phyloP scores from a whole-genome alignment of 768 basidiomycete species.

The Pleurotus giganteus region DNA sequence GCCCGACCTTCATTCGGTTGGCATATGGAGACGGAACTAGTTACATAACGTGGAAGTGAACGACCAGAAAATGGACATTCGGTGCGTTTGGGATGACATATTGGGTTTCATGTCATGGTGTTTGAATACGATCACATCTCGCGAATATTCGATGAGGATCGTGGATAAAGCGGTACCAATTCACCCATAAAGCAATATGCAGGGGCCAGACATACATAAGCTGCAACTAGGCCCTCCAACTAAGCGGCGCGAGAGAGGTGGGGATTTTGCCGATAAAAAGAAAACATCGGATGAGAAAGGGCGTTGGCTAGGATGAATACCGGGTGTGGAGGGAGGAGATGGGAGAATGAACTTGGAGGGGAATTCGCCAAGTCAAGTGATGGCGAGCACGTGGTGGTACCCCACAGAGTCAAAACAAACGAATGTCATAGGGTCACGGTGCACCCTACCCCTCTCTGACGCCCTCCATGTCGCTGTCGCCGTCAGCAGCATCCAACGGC shows the following conservation, averaged over 20 bases:
- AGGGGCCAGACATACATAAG: not conserved
- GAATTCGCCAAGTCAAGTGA: slow-evolving; percentile 12
- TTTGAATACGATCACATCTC: no score
- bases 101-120: no score
- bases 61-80: slow-evolving; percentile 3
- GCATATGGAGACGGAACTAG: not conserved
- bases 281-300: not conserved
- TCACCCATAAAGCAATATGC: not conserved
- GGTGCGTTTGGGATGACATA: not conserved
- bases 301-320: not conserved
- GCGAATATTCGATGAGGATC: not conserved
- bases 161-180: slow-evolving; percentile 7
- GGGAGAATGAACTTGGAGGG: slow-evolving; percentile 1
- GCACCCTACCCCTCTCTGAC: slow-evolving; percentile 22
- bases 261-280: not conserved
- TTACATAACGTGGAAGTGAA: slow-evolving; percentile 1
- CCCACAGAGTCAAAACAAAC: slow-evolving; percentile 7
- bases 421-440: not conserved
- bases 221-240: not conserved
- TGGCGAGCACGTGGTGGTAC: slow-evolving; percentile 13
- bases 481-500: slow-evolving; percentile 55
- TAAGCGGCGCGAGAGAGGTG: not conserved
- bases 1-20: not conserved
- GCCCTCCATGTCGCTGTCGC: slow-evolving; percentile 63
- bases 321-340: slow-evolving; percentile 8